phyloP scores from a whole-genome alignment of 2,329 filamentous ascomycete genomes.

The Colletotrichum somersetense region DNA sequence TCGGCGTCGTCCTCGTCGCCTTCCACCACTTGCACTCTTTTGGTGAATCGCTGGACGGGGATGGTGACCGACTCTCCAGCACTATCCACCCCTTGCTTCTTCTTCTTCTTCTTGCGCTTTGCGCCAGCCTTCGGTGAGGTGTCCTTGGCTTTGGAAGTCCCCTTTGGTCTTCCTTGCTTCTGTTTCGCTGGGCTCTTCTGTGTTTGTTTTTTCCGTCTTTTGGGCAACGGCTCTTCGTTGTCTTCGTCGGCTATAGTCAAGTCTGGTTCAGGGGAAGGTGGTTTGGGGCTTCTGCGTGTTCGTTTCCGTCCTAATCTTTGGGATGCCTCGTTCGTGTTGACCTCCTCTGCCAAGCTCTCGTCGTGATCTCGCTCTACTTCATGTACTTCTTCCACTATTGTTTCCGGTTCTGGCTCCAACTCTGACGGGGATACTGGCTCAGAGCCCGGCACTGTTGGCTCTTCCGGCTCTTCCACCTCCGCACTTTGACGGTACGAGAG shows the following conservation, averaged over 20 bases:
- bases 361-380: constrained; percentile 19
- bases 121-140: constrained; percentile 43
- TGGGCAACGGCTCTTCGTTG: constrained; percentile 48
- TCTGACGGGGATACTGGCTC: constrained; percentile 8
- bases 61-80: constrained; percentile 59
- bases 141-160: constrained; percentile 42
- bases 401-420: constrained; percentile 6
- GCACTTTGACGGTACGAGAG: constrained; percentile 25
- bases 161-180: constrained; percentile 49
- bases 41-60: constrained; percentile 72
- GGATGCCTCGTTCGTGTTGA: constrained; percentile 59
- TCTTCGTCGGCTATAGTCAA: constrained; percentile 50
- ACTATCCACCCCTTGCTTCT: constrained; percentile 37
- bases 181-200: constrained; percentile 58
- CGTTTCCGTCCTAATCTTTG: constrained; percentile 58
- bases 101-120: constrained; percentile 34
- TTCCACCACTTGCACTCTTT: constrained; percentile 55
- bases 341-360: constrained; percentile 57
- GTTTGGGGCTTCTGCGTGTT: constrained; percentile 52
- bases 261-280: constrained; percentile 58
- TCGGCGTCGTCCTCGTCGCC: constrained; percentile 58
- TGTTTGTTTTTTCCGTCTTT: constrained; percentile 53
- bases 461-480: background rate
- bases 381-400: constrained; percentile 13
- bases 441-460: background rate